Evolutionary conservation across 78 protist species (phyloP).

Genomic region (Isochrysis galbana): DNA sequence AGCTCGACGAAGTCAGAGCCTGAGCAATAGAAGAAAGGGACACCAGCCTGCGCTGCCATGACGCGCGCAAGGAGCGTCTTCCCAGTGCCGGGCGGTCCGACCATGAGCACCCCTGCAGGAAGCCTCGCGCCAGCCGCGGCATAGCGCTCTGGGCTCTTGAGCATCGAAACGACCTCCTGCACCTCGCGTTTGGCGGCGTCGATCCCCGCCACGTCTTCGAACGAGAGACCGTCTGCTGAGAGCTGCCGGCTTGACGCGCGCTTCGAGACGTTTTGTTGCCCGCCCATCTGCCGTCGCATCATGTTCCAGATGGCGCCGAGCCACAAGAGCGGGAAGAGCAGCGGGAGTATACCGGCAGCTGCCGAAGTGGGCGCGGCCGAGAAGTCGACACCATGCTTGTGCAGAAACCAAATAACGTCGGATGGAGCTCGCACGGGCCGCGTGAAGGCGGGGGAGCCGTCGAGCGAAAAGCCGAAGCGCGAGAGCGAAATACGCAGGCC

Average conservation of each 20-base stretch:
- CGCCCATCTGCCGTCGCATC: neutral
- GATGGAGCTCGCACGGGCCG: neutral
- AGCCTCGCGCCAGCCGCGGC: constrained; percentile 2
- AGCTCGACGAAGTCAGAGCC: constrained; percentile 34
- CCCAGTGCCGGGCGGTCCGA: constrained; percentile 71
- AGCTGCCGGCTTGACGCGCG: neutral
- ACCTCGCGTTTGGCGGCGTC: neutral
- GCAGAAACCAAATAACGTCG: neutral
- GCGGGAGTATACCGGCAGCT: neutral
- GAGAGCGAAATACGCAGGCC: neutral
- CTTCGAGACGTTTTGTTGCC: neutral
- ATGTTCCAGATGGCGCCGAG: neutral
- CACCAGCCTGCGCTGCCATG: neutral
- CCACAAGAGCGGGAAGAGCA: neutral
- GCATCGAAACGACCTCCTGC: neutral
- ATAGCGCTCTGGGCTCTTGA: neutral
- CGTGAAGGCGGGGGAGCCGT: neutral
- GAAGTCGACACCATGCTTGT: neutral
- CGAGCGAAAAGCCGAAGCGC: neutral
- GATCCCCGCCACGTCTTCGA: constrained; percentile 11
- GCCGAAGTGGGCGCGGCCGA: neutral
- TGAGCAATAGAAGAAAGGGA: constrained; percentile 27
- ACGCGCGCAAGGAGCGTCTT: constrained; percentile 60
- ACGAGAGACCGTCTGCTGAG: neutral
- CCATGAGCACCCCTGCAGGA: constrained; percentile 38